Percentiles rank a stretch among this genome's conserved stretches.
Evolutionary conservation across 2,329 filamentous ascomycete species (phyloP).

Genomic region (Cordyceps sp.): DNA sequence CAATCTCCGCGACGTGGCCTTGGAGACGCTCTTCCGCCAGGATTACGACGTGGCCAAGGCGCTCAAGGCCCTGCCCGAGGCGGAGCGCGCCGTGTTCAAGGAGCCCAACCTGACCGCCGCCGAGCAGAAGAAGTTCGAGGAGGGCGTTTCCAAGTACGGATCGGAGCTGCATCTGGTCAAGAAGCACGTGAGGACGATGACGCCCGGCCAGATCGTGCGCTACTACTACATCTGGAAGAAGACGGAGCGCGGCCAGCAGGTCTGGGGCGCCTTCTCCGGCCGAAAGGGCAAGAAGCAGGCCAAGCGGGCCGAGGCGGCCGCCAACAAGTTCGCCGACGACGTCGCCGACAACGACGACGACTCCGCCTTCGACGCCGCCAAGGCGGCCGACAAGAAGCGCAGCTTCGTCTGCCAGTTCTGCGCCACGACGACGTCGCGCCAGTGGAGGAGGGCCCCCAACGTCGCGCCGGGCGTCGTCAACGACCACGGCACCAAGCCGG

Average conservation of each 20-base stretch:
- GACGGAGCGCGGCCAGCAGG: conserved; percentile 62
- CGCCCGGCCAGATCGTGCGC: conserved; percentile 66
- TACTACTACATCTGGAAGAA: conserved; percentile 99
- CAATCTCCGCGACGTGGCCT: conserved; percentile 73
- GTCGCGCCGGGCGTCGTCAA: conserved; percentile 54
- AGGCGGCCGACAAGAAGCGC: conserved; percentile 63
- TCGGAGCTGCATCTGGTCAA: conserved; percentile 76
- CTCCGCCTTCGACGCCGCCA: conserved; percentile 85
- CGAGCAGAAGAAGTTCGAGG: conserved; percentile 82
- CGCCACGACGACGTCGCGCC: conserved; percentile 57
- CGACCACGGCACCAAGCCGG: conserved; percentile 36
- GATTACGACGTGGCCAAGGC: conserved; percentile 57
- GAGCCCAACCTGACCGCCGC: conserved; percentile 66
- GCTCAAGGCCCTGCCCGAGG: conserved; percentile 49
- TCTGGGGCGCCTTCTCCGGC: conserved; percentile 80
- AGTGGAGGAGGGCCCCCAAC: conserved; percentile 82
- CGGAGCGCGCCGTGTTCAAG: conserved; percentile 58
- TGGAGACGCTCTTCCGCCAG: conserved; percentile 55
- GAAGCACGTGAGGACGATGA: conserved; percentile 70
- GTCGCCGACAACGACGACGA: conserved; percentile 87
- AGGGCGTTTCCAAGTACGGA: conserved; percentile 76
- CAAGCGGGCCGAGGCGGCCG: conserved; percentile 52
- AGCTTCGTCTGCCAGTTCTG: conserved; percentile 93
- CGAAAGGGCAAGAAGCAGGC: conserved; percentile 83
- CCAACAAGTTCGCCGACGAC: conserved; percentile 72